Percentiles rank a stretch among this genome's conserved stretches.
These are phyloP conservation scores for Przewalskia tangutica DNA, from an alignment of 257 asterid species.

Conservation along the genomic window DNA sequence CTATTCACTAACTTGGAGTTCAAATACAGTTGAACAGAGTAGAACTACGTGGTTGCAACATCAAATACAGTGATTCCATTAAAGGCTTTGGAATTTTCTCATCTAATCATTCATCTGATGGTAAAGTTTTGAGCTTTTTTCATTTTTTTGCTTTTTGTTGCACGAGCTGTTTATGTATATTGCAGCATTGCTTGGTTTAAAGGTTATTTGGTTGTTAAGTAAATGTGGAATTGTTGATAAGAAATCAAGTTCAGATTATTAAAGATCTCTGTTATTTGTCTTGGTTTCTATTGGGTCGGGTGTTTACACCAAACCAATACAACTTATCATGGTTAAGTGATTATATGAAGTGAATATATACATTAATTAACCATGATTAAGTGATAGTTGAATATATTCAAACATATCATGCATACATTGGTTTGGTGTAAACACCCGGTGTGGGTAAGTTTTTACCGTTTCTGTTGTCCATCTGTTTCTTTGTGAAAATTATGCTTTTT, in stretches of 20 bases:
- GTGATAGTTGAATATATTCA: too few relatives aligned
- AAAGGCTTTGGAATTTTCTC: constrained; percentile 78
- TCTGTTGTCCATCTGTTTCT: neutral
- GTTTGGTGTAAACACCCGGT: too few relatives aligned
- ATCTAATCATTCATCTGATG: constrained; percentile 45
- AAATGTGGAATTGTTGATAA: neutral
- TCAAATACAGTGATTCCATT: constrained; percentile 62
- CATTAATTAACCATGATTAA: too few relatives aligned
- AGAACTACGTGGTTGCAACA: constrained; percentile 57
- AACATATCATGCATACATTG: too few relatives aligned
- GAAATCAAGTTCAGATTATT: neutral
- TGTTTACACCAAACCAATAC: too few relatives aligned
- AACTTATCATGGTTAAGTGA: too few relatives aligned
- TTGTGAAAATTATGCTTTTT: neutral
- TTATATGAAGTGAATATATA: too few relatives aligned
- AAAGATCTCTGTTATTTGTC: neutral
- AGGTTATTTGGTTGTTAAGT: neutral
- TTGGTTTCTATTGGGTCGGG: neutral
- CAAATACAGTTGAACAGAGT: constrained; percentile 62
- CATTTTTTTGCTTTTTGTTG: neutral
- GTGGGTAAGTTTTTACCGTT: neutral
- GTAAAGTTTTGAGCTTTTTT: constrained; percentile 19
- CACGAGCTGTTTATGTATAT: neutral
- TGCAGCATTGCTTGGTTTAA: neutral
- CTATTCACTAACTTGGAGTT: neutral